Percentiles rank a stretch among this genome's conserved stretches.
These are phyloP conservation scores for Aspergillus olivimuriae DNA, from an alignment of 495 filamentous ascomycete genomes.

Conservation along the genomic window DNA sequence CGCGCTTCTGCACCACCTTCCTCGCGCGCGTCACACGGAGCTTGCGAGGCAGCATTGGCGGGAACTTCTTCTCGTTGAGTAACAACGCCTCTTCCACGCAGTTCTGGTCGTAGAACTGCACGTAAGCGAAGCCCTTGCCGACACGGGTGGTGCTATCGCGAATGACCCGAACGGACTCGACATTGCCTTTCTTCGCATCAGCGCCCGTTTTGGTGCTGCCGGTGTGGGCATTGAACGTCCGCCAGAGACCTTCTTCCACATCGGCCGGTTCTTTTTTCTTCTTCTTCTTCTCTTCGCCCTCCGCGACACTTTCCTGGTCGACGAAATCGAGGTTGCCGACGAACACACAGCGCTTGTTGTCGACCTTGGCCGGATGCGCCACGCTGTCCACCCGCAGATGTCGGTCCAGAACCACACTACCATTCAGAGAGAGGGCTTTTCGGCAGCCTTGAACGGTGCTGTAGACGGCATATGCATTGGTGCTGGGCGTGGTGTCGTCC, in stretches of 20 bases:
- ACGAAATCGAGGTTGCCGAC: slow-evolving; percentile 96
- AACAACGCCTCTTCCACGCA: slow-evolving; percentile 82
- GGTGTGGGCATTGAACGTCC: slow-evolving; percentile 57
- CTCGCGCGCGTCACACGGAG: slow-evolving; percentile 83
- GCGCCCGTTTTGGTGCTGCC: slow-evolving; percentile 38
- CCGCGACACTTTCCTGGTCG: slow-evolving; percentile 62
- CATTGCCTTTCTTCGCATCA: slow-evolving; percentile 53
- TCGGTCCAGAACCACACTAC: slow-evolving; percentile 73
- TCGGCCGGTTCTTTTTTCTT: slow-evolving; percentile 70
- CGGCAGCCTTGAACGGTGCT: slow-evolving; percentile 63
- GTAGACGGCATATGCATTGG: slow-evolving; percentile 92
- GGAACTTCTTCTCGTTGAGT: slow-evolving; percentile 83
- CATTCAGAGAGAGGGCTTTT: slow-evolving; percentile 76
- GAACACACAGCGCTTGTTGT: slow-evolving; percentile 87
- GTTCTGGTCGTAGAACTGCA: slow-evolving; percentile 89
- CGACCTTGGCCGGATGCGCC: slow-evolving; percentile 75
- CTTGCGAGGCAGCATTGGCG: slow-evolving; percentile 81
- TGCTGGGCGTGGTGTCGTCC: slow-evolving; percentile 83
- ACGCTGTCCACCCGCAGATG: slow-evolving; percentile 88
- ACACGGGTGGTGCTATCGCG: slow-evolving; percentile 84
- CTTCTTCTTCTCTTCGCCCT: slow-evolving; percentile 52
- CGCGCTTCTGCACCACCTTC: slow-evolving; percentile 62
- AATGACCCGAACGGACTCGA: slow-evolving; percentile 92
- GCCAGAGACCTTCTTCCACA: slow-evolving; percentile 93
- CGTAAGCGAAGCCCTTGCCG: slow-evolving; percentile 96